Conservation (phyloP, 2,329 filamentous ascomycete genomes). For the Colletotrichum abscissum region DNA sequence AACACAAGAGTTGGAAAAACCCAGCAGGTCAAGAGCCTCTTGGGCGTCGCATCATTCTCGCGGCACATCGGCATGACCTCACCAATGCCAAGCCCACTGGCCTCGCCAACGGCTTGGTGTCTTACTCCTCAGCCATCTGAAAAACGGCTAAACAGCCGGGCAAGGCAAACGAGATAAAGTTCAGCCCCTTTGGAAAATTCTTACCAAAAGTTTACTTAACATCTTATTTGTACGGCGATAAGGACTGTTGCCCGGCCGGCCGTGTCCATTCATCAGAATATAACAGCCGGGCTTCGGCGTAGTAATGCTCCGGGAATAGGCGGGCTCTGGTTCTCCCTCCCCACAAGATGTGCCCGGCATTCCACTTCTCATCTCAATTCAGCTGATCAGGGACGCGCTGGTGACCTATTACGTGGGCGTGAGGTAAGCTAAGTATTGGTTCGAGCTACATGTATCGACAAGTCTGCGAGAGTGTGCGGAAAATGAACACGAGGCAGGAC, state of each 20-base stretch:
- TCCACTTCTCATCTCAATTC: background rate
- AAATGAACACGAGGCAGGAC: too few species aligned
- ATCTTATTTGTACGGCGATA: background rate
- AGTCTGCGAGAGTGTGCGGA: background rate
- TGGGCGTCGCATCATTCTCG: background rate
- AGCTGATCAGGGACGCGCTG: background rate
- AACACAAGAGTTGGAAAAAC: background rate
- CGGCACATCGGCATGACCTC: conserved; percentile 2
- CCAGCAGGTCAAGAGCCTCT: background rate
- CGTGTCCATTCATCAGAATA: background rate
- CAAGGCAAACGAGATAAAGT: conserved; percentile 24
- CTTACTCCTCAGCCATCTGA: conserved; percentile 6
- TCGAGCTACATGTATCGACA: background rate
- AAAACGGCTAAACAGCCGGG: background rate
- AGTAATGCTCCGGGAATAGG: background rate
- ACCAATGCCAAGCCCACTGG: background rate
- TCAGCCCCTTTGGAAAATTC: conserved; percentile 5
- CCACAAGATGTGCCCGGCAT: background rate
- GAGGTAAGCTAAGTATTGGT: background rate
- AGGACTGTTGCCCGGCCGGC: background rate
- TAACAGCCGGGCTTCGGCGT: background rate
- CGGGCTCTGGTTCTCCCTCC: background rate
- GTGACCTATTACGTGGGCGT: conserved; percentile 2
- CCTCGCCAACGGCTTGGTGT: conserved; percentile 1
- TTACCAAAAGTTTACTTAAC: background rate